These are phyloP conservation scores for Laetiporus sulphureus DNA, from an alignment of 1,284 basidiomycete genomes.

Conservation along the genomic window DNA sequence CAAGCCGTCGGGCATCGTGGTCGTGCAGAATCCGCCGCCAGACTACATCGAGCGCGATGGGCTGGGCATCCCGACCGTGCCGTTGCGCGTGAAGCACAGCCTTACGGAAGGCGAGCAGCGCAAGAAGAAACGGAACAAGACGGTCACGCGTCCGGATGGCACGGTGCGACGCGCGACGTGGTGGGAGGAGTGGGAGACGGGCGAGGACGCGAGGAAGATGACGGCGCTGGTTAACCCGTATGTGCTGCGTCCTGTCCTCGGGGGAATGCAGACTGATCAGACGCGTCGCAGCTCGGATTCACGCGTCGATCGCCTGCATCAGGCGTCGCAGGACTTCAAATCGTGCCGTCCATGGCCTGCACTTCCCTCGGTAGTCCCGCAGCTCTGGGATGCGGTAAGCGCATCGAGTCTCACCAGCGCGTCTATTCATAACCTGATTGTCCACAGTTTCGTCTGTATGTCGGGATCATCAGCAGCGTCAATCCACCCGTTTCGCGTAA, in stretches of 20 bases:
- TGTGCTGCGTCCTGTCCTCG: slow-evolving; percentile 15
- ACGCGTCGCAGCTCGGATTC: slow-evolving; percentile 29
- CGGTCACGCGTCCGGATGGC: slow-evolving; percentile 17
- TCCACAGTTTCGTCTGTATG: slow-evolving; percentile 43
- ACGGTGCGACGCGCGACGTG: slow-evolving; percentile 34
- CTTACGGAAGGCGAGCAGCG: slow-evolving; percentile 39
- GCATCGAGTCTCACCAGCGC: not conserved
- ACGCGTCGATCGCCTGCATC: slow-evolving; percentile 46
- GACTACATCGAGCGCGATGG: slow-evolving; percentile 52
- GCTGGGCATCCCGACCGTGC: slow-evolving; percentile 57
- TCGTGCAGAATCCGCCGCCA: slow-evolving; percentile 26
- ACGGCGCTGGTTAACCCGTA: slow-evolving; percentile 35
- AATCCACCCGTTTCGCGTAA: slow-evolving; percentile 23
- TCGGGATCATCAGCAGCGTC: slow-evolving; percentile 38
- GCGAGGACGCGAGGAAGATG: slow-evolving; percentile 35
- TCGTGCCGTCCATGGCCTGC: slow-evolving; percentile 46
- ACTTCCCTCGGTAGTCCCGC: slow-evolving; percentile 31
- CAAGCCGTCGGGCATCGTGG: slow-evolving; percentile 52
- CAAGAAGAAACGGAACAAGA: slow-evolving; percentile 26
- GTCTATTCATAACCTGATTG: not conserved
- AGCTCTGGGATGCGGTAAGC: slow-evolving; percentile 58
- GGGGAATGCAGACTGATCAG: not conserved
- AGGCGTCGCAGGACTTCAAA: slow-evolving; percentile 52
- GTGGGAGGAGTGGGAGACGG: slow-evolving; percentile 63
- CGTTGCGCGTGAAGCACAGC: slow-evolving; percentile 43